Conservation (phyloP, 129 eudicot genomes). For the Flaveria bidentis region DNA sequence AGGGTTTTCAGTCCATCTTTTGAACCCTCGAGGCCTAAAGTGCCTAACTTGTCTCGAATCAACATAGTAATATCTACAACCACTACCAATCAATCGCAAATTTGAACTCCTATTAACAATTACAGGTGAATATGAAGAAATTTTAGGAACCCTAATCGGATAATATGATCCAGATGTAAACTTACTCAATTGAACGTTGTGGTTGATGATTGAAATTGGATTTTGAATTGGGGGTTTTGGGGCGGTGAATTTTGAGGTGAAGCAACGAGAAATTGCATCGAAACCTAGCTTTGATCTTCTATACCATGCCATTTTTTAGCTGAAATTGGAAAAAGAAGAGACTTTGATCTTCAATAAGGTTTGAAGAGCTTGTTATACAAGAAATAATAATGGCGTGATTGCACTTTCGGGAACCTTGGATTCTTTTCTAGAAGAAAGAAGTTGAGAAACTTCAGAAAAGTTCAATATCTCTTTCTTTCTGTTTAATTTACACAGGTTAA, state of each 20-base stretch:
- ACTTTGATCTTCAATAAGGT: background rate
- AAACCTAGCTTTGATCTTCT: conserved; percentile 52
- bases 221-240: conserved; percentile 29
- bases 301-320: conserved; percentile 56
- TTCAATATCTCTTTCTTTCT: no score
- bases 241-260: conserved; percentile 31
- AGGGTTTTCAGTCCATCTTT: conserved; percentile 61
- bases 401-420: background rate
- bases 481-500: no score
- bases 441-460: background rate
- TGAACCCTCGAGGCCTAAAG: conserved; percentile 63
- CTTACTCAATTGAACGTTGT: conserved; percentile 8
- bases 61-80: conserved; percentile 56
- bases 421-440: background rate
- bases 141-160: conserved; percentile 12
- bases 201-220: conserved; percentile 14
- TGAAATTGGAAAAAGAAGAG: background rate
- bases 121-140: conserved; percentile 33
- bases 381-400: conserved; percentile 1
- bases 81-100: conserved; percentile 25
- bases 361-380: conserved; percentile 3
- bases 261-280: conserved; percentile 33
- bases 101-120: conserved; percentile 12
- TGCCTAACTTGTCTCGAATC: conserved; percentile 56
- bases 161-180: conserved; percentile 13